A percentile compares a stretch with the other conserved stretches of the same genome.
phyloP scores from a whole-genome alignment of 176 grass and related monocot species.

The Phoenix roebelenii region DNA sequence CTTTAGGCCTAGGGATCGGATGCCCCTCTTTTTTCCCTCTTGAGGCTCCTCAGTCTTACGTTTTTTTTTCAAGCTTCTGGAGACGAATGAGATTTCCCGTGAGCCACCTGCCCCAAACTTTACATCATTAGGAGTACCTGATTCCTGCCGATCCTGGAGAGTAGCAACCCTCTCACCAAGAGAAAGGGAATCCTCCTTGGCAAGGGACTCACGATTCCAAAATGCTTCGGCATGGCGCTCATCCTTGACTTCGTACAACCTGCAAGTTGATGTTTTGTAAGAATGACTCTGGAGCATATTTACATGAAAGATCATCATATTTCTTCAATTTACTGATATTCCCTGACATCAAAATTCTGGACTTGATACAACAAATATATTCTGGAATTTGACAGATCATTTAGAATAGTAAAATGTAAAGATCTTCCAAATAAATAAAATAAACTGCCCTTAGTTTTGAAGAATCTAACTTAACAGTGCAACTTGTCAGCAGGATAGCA shows the following conservation, averaged over 20 bases:
- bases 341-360: too few species aligned
- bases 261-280: slow-evolving; percentile 12
- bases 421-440: too few species aligned
- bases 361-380: too few species aligned
- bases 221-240: slow-evolving; percentile 82
- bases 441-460: too few species aligned
- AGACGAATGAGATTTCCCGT: slow-evolving; percentile 48
- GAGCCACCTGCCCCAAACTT: slow-evolving; percentile 76
- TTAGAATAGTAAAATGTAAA: background rate
- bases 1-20: slow-evolving; percentile 51
- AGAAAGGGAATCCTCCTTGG: slow-evolving; percentile 45
- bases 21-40: slow-evolving; percentile 49
- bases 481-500: too few species aligned
- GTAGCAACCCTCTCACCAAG: slow-evolving; percentile 52
- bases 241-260: slow-evolving; percentile 90
- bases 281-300: too few species aligned
- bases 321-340: too few species aligned
- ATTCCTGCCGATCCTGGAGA: slow-evolving; percentile 27
- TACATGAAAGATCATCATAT: too few species aligned
- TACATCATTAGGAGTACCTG: slow-evolving; percentile 24
- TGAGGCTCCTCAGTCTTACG: slow-evolving; percentile 26
- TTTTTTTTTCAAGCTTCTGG: slow-evolving; percentile 36
- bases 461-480: too few species aligned
- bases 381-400: background rate
- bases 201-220: slow-evolving; percentile 48